Conservation (phyloP, 169 alveolate genomes). For the Plasmodium coatneyi region DNA sequence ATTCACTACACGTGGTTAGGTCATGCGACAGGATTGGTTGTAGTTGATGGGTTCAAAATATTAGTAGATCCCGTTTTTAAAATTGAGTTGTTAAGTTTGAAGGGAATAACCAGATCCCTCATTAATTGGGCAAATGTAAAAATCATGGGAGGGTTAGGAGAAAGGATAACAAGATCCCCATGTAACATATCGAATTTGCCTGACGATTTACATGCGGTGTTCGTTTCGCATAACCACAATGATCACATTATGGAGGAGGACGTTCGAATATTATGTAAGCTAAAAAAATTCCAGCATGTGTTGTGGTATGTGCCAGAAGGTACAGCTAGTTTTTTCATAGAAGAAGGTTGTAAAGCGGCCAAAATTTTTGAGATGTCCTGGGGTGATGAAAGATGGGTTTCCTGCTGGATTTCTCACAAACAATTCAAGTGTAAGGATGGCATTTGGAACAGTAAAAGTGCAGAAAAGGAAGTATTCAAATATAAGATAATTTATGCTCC, state of each 20-base stretch:
- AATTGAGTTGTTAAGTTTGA: constrained; percentile 49
- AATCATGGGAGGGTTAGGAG: constrained; percentile 68
- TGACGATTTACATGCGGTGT: constrained; percentile 62
- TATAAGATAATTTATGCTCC: constrained; percentile 66
- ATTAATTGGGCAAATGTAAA: constrained; percentile 55
- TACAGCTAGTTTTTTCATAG: constrained; percentile 21
- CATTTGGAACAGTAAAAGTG: constrained; percentile 53
- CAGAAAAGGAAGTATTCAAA: constrained; percentile 15
- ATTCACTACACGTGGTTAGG: constrained; percentile 70
- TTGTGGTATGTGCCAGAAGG: constrained; percentile 74
- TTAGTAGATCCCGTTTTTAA: constrained; percentile 71
- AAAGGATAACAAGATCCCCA: constrained; percentile 43
- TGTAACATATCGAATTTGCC: constrained; percentile 46
- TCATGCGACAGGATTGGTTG: constrained; percentile 66
- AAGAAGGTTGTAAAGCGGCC: constrained; percentile 57
- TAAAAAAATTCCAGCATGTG: constrained; percentile 55
- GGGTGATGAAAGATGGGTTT: constrained; percentile 74
- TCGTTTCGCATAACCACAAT: constrained; percentile 68
- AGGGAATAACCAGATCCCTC: constrained; percentile 47
- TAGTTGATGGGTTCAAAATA: constrained; percentile 43
- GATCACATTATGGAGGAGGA: constrained; percentile 71
- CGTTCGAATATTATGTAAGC: constrained; percentile 45
- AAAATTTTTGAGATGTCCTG: constrained; percentile 57
- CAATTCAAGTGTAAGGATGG: constrained; percentile 66
- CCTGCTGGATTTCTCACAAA: constrained; percentile 41